Evolutionary conservation across 768 basidiomycete species (phyloP), one percentile per base, ranked within the genome.

Genomic region (Pulveroboletus sp.): DNA sequence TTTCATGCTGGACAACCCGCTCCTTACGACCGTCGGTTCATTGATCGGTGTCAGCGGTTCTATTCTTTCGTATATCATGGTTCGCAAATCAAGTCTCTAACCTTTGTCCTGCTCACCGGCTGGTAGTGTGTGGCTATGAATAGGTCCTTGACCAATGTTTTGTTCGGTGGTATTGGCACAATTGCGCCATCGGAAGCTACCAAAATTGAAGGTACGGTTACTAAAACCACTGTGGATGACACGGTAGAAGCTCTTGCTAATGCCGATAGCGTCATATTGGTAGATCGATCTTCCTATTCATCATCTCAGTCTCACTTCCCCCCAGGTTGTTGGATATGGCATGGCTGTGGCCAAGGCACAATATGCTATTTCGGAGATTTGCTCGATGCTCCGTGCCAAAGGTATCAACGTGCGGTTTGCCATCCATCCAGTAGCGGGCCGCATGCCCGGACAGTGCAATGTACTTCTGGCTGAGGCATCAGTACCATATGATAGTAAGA

Each of bases 301-400:
- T 24, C 25, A 25, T 33, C 21, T 46, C 31, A 17, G 45, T 37
- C 51, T 57, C 40, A 62, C 20, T 10, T 40, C 40, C 41, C 11
- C 36, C 24, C 45, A 86, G 85, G 84, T 87, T 31, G 85, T 90
- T 14, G 87, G 88, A 13, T 92, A 94, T 61, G 91, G 91, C 32
- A 91, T 94, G 89, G 91, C 91, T 24, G 90, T 93, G 1, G 90
- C 91, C 19, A 92, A 90, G 64, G 91, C 91, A 6, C 91, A 94
- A 58, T 89, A 87, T 63, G 81, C 83, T 13, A 80, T 82, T 51
- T 74, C 77, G 6, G 91, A 93, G 56, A 90, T 94, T 35, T 83
- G 84, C 17, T 72, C 79, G 1, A 78, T 86, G 68, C 75, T 93
- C 33, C 74, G 84, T 40, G 74, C 82, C 7, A 89, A 83, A 60